Percentiles rank a stretch among this genome's conserved stretches.
These are phyloP conservation scores for Macrocybe gigantea DNA, from an alignment of 768 basidiomycete genomes.

Conservation along the genomic window DNA sequence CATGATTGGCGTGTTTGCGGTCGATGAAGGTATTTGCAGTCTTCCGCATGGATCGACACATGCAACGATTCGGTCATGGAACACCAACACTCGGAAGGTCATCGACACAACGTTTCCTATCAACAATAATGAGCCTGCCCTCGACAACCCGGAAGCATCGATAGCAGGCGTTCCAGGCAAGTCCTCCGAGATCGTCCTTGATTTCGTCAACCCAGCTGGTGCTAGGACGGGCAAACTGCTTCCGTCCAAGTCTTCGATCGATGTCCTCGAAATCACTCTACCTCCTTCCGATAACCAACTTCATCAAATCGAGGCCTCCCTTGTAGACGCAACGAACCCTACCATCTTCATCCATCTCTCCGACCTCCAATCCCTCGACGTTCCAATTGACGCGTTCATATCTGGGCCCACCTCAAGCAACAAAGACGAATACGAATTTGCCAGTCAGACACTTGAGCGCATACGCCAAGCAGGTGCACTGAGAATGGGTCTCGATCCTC, in stretches of 20 bases:
- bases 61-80: slow-evolving; percentile 54
- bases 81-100: slow-evolving; percentile 67
- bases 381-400: slow-evolving; percentile 18
- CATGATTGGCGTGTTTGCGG: slow-evolving; percentile 68
- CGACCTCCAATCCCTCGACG: slow-evolving; percentile 35
- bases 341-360: slow-evolving; percentile 50
- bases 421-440: too few species aligned
- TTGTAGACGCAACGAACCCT: slow-evolving; percentile 74
- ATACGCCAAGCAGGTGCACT: slow-evolving; percentile 51
- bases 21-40: slow-evolving; percentile 55
- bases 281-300: slow-evolving; percentile 8
- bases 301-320: slow-evolving; percentile 22
- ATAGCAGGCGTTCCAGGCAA: slow-evolving; percentile 68
- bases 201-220: slow-evolving; percentile 63
- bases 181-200: slow-evolving; percentile 59
- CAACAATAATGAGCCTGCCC: slow-evolving; percentile 25
- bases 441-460: slow-evolving; percentile 34
- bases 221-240: slow-evolving; percentile 68
- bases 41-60: slow-evolving; percentile 11
- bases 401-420: slow-evolving; percentile 8
- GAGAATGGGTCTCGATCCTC: slow-evolving; percentile 60
- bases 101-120: slow-evolving; percentile 72
- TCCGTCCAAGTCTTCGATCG: slow-evolving; percentile 48
- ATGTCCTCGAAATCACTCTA: slow-evolving; percentile 31
- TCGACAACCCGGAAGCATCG: slow-evolving; percentile 42